Conservation (phyloP, 2,329 filamentous ascomycete species). For the Cadophora sp. region DNA sequence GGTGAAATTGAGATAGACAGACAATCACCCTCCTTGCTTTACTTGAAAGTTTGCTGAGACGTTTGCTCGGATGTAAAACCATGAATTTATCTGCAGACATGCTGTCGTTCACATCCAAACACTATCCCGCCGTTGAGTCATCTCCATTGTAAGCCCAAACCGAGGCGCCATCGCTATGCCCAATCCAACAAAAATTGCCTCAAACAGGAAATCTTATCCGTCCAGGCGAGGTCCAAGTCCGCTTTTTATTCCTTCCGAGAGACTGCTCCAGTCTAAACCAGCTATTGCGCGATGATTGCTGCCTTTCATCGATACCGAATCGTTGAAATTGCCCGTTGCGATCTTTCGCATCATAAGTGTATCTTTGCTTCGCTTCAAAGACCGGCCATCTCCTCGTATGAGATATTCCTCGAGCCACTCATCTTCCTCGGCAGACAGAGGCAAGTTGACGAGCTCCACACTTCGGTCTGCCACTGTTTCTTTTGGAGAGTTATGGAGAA, state of each 20-base stretch:
- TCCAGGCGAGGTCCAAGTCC: constrained; percentile 41
- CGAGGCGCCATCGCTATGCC: constrained; percentile 22
- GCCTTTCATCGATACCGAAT: constrained; percentile 53
- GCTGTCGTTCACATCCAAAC: background rate
- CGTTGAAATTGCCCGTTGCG: constrained; percentile 65
- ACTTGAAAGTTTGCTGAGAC: background rate
- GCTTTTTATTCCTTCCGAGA: constrained; percentile 40
- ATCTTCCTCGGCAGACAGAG: constrained; percentile 75
- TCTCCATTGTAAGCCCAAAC: background rate
- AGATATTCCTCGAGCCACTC: constrained; percentile 76
- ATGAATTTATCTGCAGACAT: background rate
- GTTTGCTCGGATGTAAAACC: background rate
- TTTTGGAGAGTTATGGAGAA: constrained; percentile 52
- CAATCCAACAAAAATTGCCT: background rate
- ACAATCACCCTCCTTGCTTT: background rate
- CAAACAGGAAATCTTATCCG: background rate
- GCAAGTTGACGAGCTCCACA: constrained; percentile 74
- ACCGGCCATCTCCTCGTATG: constrained; percentile 67
- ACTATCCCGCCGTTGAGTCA: background rate
- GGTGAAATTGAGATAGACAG: background rate
- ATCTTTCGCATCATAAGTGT: constrained; percentile 77
- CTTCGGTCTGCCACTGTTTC: constrained; percentile 60
- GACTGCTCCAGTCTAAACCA: constrained; percentile 41
- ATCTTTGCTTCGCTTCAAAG: constrained; percentile 70
- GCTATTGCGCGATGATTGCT: constrained; percentile 34